These are phyloP conservation scores for Elongisporangium prolatum DNA, from an alignment of 352 stramenopile genomes.

Conservation along the genomic window DNA sequence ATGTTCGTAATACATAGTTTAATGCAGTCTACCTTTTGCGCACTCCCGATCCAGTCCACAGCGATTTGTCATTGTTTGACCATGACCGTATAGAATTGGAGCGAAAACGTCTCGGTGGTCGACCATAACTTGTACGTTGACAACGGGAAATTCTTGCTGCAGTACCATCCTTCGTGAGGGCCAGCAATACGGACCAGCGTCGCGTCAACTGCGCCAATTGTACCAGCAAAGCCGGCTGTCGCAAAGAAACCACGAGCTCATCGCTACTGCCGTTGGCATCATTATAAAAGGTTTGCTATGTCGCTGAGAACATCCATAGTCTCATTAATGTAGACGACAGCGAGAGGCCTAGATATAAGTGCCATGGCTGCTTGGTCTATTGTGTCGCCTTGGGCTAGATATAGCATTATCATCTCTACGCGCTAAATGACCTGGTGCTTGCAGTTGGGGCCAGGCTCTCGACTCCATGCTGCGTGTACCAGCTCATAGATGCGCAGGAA, in stretches of 20 bases:
- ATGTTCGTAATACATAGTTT: conserved; percentile 1
- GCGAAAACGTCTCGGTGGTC: conserved; percentile 8
- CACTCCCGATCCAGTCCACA: conserved; percentile 14
- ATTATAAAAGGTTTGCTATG: conserved; percentile 2
- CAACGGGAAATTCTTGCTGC: conserved; percentile 6
- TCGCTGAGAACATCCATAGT: conserved; percentile 6
- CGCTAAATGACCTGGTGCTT: conserved; percentile 14
- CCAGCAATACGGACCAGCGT: conserved; percentile 8
- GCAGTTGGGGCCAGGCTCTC: conserved; percentile 8
- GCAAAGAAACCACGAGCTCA: conserved; percentile 4
- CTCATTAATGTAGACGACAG: conserved; percentile 15
- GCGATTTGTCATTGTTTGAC: conserved; percentile 14
- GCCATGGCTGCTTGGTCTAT: conserved; percentile 5
- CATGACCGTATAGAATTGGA: conserved; percentile 12
- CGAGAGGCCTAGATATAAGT: conserved; percentile 9
- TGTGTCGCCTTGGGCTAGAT: conserved; percentile 9
- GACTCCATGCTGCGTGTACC: conserved; percentile 1
- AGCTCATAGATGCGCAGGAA: conserved; percentile 9
- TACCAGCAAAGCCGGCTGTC: conserved; percentile 9
- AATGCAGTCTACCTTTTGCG: conserved; percentile 6
- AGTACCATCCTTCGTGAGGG: conserved; percentile 15
- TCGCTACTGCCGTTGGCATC: neutral
- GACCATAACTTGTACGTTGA: conserved; percentile 17
- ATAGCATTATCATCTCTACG: conserved; percentile 14
- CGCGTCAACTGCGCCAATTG: conserved; percentile 7